Base-by-base conservation (phyloP, 805 yeast species). In the Yarrowia deformans region DNA sequence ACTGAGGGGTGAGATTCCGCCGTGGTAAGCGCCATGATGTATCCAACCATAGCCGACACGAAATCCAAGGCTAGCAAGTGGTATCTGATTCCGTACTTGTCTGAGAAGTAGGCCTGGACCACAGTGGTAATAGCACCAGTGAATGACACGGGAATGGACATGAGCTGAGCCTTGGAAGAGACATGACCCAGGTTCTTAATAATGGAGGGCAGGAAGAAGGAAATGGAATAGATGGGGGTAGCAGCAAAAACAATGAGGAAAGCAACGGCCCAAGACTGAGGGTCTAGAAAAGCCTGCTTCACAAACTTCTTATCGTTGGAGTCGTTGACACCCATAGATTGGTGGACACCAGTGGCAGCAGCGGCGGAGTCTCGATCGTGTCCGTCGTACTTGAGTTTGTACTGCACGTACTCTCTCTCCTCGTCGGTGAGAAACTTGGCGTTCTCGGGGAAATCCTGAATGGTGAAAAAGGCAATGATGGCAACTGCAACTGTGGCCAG, bases 181-280 rank as follows among this genome's bases (percentile, higher is more conserved):
- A 90, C 84, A 79, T 87, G 81, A 35, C 88, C 88, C 80, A 85
- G 77, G 68, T 81, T 77, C 50, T 78, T 79, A 72, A 85, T 85
- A 72, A 85, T 85, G 29, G 86, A 80, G 69, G 88, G 86, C 40
- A 88, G 85, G 74, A 85, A 85, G 74, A 82, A 85, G 16, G 88
- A 88, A 73, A 85, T 85, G 56, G 88, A 85, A 71, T 85, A 85
- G 37, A 87, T 79, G 43, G 89, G 88, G 72, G 85, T 82, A 71
- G 85, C 83, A 70, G 85, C 78, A 32, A 84, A 83, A 74, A 84
- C 84, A 75, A 85, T 86, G 13, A 81, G 79, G 60, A 85, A 74
- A 1, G 87, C 84, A 60, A 85, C 81, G 55, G 83, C 70, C 82
- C 85, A 85, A 55, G 85, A 74, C 69, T 82, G 73, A 64, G 83